Evolutionary conservation across 2,329 filamentous ascomycete genomes (phyloP), one percentile per base, ranked within the genome.

Genomic region (Didymella pinodella): DNA sequence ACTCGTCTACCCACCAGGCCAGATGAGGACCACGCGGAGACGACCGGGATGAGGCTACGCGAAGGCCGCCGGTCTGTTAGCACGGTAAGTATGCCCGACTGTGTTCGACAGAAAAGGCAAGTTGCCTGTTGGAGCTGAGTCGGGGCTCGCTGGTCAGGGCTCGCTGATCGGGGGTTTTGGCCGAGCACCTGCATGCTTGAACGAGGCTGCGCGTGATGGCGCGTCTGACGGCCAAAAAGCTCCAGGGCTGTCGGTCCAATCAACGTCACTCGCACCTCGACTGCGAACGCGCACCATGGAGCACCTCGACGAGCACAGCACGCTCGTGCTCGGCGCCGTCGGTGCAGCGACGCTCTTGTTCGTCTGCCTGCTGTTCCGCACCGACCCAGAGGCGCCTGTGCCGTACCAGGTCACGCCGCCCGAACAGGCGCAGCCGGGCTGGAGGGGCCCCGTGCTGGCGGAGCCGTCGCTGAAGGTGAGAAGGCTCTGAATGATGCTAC

Each of bases 371-470:
- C 31, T 75, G 59, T 49, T 75, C 54, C 48, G 71, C 20, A 62
- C 60, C 16, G 71, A 76, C 50, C 64, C 64, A 16, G 81, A 83
- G 64, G 73, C 74, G n/a, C 72, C 79, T 5, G 83, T 86, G 41
- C 80, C 79, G 32, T 93, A 90, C 78, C 78, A 77, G 45, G 84
- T 92, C 29, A 82, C 86, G 5, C 69, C 84, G 41, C 89, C 90
- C n/a, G 85, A 86, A 74, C 77, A 85, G 63, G 86, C 87, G 52
- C 80, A 83, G 48, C 68, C 76, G 14, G 81, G 75, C 7, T 85
- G 83, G 74, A 82, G 85, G 55, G 81, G 83, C 48, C 81, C 83
- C 65, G 80, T 86, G 32, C 81, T 92, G 34, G 82, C 88, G 14
- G 74, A 83, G 34, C 83, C 89, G 1, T 82, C 81, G 18, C 81